Base-by-base conservation (phyloP, 1,284 basidiomycete genomes). In the Neotropicomus parvogracilis region DNA sequence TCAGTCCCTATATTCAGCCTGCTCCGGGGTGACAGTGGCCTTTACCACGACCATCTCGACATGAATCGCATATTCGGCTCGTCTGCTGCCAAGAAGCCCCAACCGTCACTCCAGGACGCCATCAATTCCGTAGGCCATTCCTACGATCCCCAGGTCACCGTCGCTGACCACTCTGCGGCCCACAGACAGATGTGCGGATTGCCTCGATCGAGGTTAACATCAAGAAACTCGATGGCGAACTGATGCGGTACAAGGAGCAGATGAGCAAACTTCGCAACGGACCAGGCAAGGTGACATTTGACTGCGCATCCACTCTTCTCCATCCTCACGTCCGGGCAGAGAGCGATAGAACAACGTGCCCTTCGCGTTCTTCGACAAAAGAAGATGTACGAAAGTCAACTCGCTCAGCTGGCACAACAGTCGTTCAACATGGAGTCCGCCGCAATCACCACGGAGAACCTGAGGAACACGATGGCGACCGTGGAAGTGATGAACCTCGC, bases 381-480 rank as follows among this genome's bases (percentile, higher is more conserved):
- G 75, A 82, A 85, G 65, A 85, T 98, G 86, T 95, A 99, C 72
- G 97, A 99, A 68, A 75, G 75, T 13, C 97, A 99, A 68, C 79
- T 98, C 31, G 78, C 82, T 9, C 93, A 97, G 68, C 78, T 99
- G 12, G 78, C 89, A 40, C 97, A 99, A 67, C 97, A 99, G 70
- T 87, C 91, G 19, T 99, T 93, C 76, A 99, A 99, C 71, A 99
- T 99, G 92, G 95, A 99, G 72, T 95, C 92, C 54, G 90, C 95
- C 20, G 83, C 89, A 10, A 85, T 99, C 69, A 88, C 93, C 14
- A 98, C 95, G 4, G 97, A 99, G 71, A 99, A 99, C 69, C 71
- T 99, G 58, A 83, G 93, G 54, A 99, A 98, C 66, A 99, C 97
- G 59, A 99, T 99, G 97, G 95, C 94, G n/a, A 99, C 97, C 0